Percentiles rank a stretch among this genome's conserved stretches.
Evolutionary conservation across 345 rosid species (phyloP).

Genomic region (Brassica cretica): DNA sequence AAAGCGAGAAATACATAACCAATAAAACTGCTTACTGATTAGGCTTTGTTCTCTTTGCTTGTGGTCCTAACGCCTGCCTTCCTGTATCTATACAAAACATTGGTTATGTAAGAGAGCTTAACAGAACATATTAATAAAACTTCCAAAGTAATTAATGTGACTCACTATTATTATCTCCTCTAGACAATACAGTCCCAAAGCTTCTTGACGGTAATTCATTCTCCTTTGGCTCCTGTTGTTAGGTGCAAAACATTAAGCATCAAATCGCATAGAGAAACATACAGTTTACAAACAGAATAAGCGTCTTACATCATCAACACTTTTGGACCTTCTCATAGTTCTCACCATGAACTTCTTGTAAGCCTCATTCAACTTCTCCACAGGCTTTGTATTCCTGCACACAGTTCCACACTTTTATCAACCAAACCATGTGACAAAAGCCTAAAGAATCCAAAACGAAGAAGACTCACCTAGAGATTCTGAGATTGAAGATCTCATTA

Average conservation of each 20-base stretch:
- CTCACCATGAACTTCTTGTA: conserved; percentile 70
- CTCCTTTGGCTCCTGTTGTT: conserved; percentile 57
- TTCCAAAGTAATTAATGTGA: neutral
- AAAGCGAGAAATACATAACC: neutral
- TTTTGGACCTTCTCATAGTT: conserved; percentile 58
- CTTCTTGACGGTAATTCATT: conserved; percentile 56
- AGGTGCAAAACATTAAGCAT: conserved; percentile 11
- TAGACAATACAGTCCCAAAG: conserved; percentile 75
- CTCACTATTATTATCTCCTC: conserved; percentile 61
- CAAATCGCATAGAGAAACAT: neutral
- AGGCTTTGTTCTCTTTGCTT: conserved; percentile 50
- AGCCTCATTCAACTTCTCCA: conserved; percentile 71
- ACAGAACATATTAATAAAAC: neutral
- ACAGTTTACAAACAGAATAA: conserved; percentile 6
- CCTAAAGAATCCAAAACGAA: neutral
- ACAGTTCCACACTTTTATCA: conserved; percentile 1
- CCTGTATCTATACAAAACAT: conserved; percentile 40
- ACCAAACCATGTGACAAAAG: neutral
- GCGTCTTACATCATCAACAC: conserved; percentile 53
- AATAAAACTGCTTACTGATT: conserved; percentile 49
- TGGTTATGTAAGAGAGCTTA: conserved; percentile 4
- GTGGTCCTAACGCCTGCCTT: conserved; percentile 44
- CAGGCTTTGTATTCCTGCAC: conserved; percentile 72
- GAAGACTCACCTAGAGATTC: conserved; percentile 64
- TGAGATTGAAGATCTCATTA: conserved; percentile 71